These are phyloP conservation scores for Camelina sativa DNA, from an alignment of 345 rosid genomes.

Conservation along the genomic window DNA sequence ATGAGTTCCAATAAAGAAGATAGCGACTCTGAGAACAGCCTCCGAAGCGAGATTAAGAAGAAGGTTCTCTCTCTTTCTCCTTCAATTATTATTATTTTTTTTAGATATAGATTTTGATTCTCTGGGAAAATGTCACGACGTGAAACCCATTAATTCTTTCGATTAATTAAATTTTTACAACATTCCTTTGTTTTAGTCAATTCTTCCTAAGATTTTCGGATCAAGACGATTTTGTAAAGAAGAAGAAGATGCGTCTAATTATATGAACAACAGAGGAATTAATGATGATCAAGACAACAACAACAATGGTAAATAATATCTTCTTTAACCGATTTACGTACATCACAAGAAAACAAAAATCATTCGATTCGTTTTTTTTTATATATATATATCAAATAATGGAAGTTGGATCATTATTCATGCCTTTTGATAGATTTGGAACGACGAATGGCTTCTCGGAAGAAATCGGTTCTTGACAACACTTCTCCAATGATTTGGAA, in stretches of 20 bases:
- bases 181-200: conserved; percentile 45
- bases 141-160: conserved; percentile 37
- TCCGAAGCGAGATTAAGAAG: conserved; percentile 69
- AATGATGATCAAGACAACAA: conserved; percentile 27
- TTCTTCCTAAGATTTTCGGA: conserved; percentile 74
- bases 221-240: conserved; percentile 55
- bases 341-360: conserved; percentile 30
- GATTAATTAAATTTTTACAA: too few species aligned
- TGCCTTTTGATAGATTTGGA: conserved; percentile 53
- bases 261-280: conserved; percentile 37
- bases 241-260: conserved; percentile 44
- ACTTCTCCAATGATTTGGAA: conserved; percentile 57
- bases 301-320: conserved; percentile 48
- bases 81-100: not conserved
- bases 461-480: conserved; percentile 52
- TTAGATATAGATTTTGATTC: too few species aligned
- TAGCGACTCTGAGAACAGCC: conserved; percentile 48
- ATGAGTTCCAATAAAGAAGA: conserved; percentile 43
- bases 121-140: conserved; percentile 33
- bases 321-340: not conserved
- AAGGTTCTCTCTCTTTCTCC: conserved; percentile 50
- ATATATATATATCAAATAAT: not conserved
- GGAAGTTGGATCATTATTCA: conserved; percentile 2
- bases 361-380: not conserved
- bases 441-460: conserved; percentile 47